Percentiles rank a stretch among this genome's conserved stretches.
Conservation (phyloP, 2,329 filamentous ascomycete genomes). For the Fusarium setosum region DNA sequence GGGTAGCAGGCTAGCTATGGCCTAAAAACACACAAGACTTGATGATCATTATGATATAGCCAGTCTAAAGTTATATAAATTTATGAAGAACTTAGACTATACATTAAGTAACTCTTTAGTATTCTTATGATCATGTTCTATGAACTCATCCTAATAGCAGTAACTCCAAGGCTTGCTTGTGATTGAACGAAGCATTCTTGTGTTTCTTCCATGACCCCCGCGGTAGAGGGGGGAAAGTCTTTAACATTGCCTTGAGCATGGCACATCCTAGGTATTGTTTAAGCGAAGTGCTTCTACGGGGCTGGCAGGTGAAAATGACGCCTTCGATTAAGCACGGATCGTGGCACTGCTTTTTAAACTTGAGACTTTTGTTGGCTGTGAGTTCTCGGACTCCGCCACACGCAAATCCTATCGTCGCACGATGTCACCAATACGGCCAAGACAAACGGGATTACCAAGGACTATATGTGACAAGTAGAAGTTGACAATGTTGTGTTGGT, state of each 20-base stretch:
- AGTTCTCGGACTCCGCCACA: background rate
- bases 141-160: no score
- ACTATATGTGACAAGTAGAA: background rate
- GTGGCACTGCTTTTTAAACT: conserved; percentile 12
- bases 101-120: no score
- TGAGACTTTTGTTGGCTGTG: conserved; percentile 7
- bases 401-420: background rate
- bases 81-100: no score
- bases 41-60: no score
- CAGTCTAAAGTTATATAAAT: no score
- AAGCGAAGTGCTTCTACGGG: background rate
- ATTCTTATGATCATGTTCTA: no score
- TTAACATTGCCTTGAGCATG: background rate
- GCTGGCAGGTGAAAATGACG: background rate
- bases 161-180: no score
- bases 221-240: no score
- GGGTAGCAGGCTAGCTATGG: no score
- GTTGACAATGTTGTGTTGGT: background rate
- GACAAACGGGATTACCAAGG: background rate
- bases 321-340: background rate
- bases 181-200: no score
- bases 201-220: no score
- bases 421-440: background rate
- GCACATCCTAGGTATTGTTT: background rate
- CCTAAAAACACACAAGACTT: no score